These are phyloP conservation scores for Gossypium gossypioides DNA, from an alignment of 441 rosid species.

Conservation along the genomic window DNA sequence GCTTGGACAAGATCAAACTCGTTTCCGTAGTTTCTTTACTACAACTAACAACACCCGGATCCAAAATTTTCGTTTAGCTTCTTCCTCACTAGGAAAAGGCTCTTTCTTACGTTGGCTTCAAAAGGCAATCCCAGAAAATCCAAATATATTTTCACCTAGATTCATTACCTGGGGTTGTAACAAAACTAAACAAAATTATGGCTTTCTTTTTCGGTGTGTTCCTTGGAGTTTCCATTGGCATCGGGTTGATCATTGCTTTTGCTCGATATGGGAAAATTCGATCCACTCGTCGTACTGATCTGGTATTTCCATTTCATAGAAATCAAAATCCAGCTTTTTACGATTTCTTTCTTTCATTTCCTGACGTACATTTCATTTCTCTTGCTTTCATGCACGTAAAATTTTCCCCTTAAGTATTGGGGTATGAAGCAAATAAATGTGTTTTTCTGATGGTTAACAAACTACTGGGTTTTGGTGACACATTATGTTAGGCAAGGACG, in stretches of 20 bases:
- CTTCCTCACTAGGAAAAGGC: background rate
- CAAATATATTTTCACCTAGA: background rate
- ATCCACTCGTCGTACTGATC: constrained; percentile 47
- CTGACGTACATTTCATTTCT: background rate
- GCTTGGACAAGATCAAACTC: background rate
- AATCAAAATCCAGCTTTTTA: background rate
- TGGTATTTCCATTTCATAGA: constrained; percentile 33
- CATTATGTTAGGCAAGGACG: constrained; percentile 42
- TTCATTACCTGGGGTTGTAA: background rate
- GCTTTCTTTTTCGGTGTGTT: constrained; percentile 50
- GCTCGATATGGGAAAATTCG: constrained; percentile 53
- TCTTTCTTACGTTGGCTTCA: background rate
- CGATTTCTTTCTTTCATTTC: background rate
- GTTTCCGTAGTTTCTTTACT: background rate
- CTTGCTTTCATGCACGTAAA: background rate
- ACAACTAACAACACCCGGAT: background rate
- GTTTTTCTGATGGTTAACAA: background rate
- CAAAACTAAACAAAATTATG: constrained; percentile 28
- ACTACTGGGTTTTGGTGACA: background rate
- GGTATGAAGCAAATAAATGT: background rate
- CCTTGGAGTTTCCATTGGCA: constrained; percentile 48
- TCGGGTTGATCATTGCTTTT: constrained; percentile 52
- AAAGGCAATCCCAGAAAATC: background rate
- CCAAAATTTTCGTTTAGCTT: background rate
- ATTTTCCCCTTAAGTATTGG: background rate